These are phyloP conservation scores for Huntiella savannae DNA, from an alignment of 2,329 filamentous ascomycete genomes.

Conservation along the genomic window DNA sequence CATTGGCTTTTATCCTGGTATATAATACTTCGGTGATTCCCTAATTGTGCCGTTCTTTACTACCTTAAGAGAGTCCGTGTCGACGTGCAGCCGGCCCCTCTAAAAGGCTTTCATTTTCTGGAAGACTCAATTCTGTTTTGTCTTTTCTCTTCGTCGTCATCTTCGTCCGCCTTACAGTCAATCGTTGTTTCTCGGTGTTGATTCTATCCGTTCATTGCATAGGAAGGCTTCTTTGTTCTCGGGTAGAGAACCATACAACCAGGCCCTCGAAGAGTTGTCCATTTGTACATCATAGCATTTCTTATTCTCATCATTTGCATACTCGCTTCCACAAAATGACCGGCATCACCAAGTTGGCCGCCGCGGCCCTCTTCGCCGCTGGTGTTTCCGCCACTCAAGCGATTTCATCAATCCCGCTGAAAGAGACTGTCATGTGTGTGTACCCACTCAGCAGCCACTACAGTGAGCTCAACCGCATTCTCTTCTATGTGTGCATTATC, in stretches of 20 bases:
- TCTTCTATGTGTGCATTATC: conserved; percentile 8
- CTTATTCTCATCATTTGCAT: neutral
- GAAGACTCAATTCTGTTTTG: no score
- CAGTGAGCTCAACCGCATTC: conserved; percentile 6
- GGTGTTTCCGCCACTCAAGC: conserved; percentile 6
- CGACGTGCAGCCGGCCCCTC: no score
- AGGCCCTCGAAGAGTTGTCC: neutral
- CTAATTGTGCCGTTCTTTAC: no score
- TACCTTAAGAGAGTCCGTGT: no score
- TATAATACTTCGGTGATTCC: no score
- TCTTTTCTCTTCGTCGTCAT: no score
- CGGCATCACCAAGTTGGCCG: neutral
- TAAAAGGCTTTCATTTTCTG: no score
- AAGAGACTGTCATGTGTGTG: conserved; percentile 11
- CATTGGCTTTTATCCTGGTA: no score
- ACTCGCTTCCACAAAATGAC: neutral
- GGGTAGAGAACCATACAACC: neutral
- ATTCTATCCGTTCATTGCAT: no score
- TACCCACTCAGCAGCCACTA: conserved; percentile 10
- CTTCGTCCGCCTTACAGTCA: no score
- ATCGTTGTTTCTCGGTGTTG: no score
- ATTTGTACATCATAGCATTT: neutral
- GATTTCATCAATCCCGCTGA: conserved; percentile 2
- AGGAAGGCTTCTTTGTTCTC: no score
- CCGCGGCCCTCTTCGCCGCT: conserved; percentile 1